These are phyloP conservation scores for Dictyostelium intermedium DNA, from an alignment of 78 protist genomes.

Conservation along the genomic window DNA sequence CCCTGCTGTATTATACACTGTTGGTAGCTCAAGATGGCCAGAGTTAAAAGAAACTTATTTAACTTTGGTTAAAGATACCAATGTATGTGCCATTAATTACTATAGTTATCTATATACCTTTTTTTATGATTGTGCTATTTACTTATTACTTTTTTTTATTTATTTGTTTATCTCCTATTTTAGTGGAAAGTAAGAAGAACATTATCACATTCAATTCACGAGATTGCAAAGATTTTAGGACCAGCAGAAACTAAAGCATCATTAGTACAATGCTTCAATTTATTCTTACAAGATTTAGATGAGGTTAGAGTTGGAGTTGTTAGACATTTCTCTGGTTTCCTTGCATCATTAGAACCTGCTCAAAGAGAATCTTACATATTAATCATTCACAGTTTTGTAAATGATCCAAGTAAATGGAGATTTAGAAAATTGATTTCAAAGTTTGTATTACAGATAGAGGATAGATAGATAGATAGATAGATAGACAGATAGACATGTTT, in stretches of 20 bases:
- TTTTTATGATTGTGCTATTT: too few relatives aligned
- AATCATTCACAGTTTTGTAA: neutral
- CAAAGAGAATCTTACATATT: slow-evolving; percentile 47
- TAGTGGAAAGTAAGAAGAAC: slow-evolving; percentile 86
- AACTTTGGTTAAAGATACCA: slow-evolving; percentile 39
- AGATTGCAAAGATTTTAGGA: slow-evolving; percentile 73
- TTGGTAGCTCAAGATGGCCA: slow-evolving; percentile 79
- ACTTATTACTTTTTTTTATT: neutral
- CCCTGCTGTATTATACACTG: slow-evolving; percentile 76
- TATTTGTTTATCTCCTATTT: neutral
- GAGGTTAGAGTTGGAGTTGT: slow-evolving; percentile 83
- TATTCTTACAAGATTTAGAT: slow-evolving; percentile 82
- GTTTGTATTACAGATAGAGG: slow-evolving; percentile 16
- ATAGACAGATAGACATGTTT: too few relatives aligned
- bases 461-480: too few relatives aligned
- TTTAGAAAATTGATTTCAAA: slow-evolving; percentile 72
- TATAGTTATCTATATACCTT: too few relatives aligned
- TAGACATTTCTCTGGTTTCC: slow-evolving; percentile 60
- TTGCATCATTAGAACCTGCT: slow-evolving; percentile 11
- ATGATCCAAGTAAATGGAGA: slow-evolving; percentile 82
- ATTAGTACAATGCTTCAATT: slow-evolving; percentile 52
- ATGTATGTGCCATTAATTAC: too few relatives aligned
- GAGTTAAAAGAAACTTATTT: slow-evolving; percentile 71
- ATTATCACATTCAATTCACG: slow-evolving; percentile 83
- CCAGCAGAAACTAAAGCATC: slow-evolving; percentile 65